Evolutionary conservation across 192 early-diverging fungal genomes (phyloP).

Genomic region (Entomortierella beljakovae): DNA sequence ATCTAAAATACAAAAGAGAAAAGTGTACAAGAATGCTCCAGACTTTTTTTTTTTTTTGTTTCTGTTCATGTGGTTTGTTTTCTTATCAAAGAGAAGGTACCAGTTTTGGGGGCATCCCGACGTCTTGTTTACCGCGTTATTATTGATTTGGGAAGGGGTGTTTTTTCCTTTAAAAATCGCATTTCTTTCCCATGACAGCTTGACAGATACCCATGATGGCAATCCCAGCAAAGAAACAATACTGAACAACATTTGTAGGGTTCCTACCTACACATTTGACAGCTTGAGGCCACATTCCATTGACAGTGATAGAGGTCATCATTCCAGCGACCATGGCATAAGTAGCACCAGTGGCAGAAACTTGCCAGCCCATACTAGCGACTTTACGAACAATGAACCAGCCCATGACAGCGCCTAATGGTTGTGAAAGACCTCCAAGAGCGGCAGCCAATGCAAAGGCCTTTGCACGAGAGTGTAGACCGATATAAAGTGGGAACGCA

Average conservation of each 20-base stretch:
- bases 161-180: constrained; percentile 32
- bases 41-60: too few species aligned
- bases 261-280: constrained; percentile 53
- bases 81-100: too few species aligned
- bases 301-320: constrained; percentile 65
- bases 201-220: constrained; percentile 49
- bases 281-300: constrained; percentile 57
- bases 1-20: too few species aligned
- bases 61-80: too few species aligned
- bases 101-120: too few species aligned
- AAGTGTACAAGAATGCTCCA: too few species aligned
- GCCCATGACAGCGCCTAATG: constrained; percentile 63
- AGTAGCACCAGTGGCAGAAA: constrained; percentile 59
- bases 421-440: constrained; percentile 66
- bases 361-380: constrained; percentile 49
- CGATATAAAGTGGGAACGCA: constrained; percentile 65
- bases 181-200: constrained; percentile 42
- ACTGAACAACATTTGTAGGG: constrained; percentile 40
- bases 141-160: too few species aligned
- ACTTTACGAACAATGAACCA: constrained; percentile 52
- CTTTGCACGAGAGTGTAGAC: constrained; percentile 53
- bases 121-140: too few species aligned
- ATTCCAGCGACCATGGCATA: constrained; percentile 66
- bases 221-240: constrained; percentile 46
- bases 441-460: constrained; percentile 59